Conservation (phyloP, 192 early-diverging fungal genomes). For the Linnemannia zychae region DNA sequence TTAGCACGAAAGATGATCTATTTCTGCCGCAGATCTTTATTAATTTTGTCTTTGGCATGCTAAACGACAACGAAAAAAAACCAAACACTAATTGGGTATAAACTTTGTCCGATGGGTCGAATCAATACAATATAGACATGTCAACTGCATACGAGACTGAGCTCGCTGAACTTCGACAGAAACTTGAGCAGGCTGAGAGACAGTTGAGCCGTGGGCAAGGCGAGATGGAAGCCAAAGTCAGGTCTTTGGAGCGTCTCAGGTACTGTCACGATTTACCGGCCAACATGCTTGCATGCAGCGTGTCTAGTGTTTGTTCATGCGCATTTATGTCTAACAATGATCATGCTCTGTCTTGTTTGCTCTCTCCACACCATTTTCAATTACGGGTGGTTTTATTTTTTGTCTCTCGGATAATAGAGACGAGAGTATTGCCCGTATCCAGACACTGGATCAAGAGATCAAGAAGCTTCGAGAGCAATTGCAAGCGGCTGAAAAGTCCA, state of each 20-base stretch:
- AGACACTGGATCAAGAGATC: slow-evolving; percentile 47
- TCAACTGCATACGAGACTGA: slow-evolving; percentile 43
- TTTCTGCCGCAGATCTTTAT: slow-evolving; percentile 1
- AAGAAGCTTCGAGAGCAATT: slow-evolving; percentile 47
- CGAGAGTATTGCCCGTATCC: slow-evolving; percentile 47
- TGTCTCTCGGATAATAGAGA: slow-evolving; percentile 14
- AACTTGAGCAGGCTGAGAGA: slow-evolving; percentile 40
- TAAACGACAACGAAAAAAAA: too few relatives aligned
- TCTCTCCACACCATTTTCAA: too few relatives aligned
- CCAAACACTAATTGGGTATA: neutral
- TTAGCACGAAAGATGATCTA: neutral
- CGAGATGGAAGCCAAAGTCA: slow-evolving; percentile 46
- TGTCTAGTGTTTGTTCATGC: neutral
- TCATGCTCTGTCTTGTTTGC: neutral
- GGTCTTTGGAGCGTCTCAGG: slow-evolving; percentile 39
- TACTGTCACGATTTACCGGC: neutral
- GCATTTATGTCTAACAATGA: neutral
- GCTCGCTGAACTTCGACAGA: slow-evolving; percentile 40
- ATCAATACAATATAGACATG: slow-evolving; percentile 30
- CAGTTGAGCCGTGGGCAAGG: slow-evolving; percentile 42
- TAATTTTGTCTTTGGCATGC: neutral
- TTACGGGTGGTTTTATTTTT: neutral
- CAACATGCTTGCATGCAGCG: neutral
- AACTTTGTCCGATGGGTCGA: neutral
- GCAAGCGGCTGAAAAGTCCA: slow-evolving; percentile 25